Evolutionary conservation across 108 stramenopile species (phyloP), one percentile per base, ranked within the genome.

Genomic region (Cyclostephanos invisitatus): DNA sequence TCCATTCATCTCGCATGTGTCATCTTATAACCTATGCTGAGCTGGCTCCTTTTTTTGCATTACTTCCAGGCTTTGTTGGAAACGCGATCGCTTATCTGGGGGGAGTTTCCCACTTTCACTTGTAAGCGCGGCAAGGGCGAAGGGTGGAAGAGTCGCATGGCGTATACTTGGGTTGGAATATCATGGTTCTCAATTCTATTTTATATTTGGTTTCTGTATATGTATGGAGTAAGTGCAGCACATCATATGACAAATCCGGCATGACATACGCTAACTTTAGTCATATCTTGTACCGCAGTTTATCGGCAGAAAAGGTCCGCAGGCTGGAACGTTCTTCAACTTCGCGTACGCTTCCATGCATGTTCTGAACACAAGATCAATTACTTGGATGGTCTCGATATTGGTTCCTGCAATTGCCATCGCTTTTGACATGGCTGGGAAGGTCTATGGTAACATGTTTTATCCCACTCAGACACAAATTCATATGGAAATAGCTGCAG

Each of bases 401-500:
- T 73, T 94, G 65, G 67, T 83, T 32, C 90, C 93, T 7, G 68
- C 84, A 8, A 78, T 70, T 58, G 90, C 76, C 15, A 84, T 85
- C n/a, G 75, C 80, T 7, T 84, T 90, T 53, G 93, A 94, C 82
- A 85, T 94, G 24, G 73, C 82, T 12, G 85, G 84, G n/a, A 91
- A 94, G 64, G 87, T 91, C 5, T 89, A 85, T 55, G 74, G 86
- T 49, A 94, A 94, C 74, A 85, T 90, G 79, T 91, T 83, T 67
- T 94, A 75, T 67, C 93, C 93, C 11, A 91, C 90, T 14, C 93
- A 94, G 68, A 91, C 87, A 27, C 93, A 94, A 70, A 91, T 94
- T 70, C 93, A 94, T 66, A 72, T 84, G 24, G 93, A 94, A 74
- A 86, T 91, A 35, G 71, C 70, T 12, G 36, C 61, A 20, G 44